Base-by-base conservation (phyloP, 805 yeast genomes). In the Kazachstania psychrophila region DNA sequence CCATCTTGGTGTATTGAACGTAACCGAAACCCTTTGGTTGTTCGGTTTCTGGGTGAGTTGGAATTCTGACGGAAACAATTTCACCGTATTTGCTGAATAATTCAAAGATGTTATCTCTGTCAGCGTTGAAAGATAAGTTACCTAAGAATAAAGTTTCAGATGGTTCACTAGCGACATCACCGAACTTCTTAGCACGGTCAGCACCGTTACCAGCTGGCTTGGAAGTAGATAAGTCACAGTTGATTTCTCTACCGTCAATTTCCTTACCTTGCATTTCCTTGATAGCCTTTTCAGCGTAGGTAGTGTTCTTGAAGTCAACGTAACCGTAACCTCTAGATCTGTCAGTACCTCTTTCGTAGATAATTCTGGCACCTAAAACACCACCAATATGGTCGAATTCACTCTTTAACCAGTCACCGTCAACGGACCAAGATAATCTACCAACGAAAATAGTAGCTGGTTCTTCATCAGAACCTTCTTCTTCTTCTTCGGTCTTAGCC, bases 11-110 rank as follows among this genome's bases (percentile, higher is more conserved):
- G 60, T 75, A 89, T 69, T 92, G 97, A 40, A 89, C 96, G 66
- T 92, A 92, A 49, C 97, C 98, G 69, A 92, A 92, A 51, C 98
- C 98, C 77, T 92, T 92, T 65, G 95, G 94, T 70, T 89, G 96
- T 64, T 87, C 94, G 48, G 97, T 88, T 65, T 89, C 97, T 58
- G 96, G 96, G 69, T 92, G 94, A 30, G 97, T 89, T 64, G 98
- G 98, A 50, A 92, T 70, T 72, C 98, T 81, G 52, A 87, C 88
- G 45, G 94, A 84, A 38, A 86, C 66, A 44, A 92, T 85, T 44
- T 73, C 72, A 61, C 96, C 97, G 63, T 73, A 72, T 57, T 73
- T 75, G 50, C 80, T 76, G 57, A 92, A 92, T 28, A 76, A 61
- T 51, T 73, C 77, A 62, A 70, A 79, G 50, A 92, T 69, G 44